Evolutionary conservation across 2,329 filamentous ascomycete species (phyloP), one percentile per base, ranked within the genome.

Genomic region (Fusarium humuli): DNA sequence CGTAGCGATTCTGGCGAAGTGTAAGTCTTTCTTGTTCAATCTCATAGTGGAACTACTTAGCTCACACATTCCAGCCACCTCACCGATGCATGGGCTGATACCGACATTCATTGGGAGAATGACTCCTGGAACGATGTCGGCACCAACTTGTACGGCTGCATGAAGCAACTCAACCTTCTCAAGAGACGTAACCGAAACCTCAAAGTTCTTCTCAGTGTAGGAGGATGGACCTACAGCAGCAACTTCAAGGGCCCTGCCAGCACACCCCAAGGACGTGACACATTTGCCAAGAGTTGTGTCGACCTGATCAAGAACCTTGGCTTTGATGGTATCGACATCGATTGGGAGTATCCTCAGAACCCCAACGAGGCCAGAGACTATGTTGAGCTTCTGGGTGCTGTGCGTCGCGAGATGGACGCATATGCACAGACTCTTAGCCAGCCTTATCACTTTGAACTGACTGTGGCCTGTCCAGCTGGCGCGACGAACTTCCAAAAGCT

Each of bases 211-310:
- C 87, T 98, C 7, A 94, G 91, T 57, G 93, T 98, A 67, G 94
- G 94, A 66, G 95, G 95, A 53, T 98, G 94, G 94, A 97, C 94
- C 0, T 97, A 97, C 79, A 93, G 91, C 68, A 83, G 87, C 79
- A 96, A 97, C 82, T 97, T 98, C 80, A 86, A 88, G n/a, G 82
- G 81, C 29, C 92, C 94, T 0, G 91, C 91, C 2, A 92, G 91
- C 44, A 94, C 92, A 0, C 84, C 88, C 0, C 80, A 86, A 25
- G 93, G 94, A 11, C 88, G 94, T 10, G 83, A 85, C 30, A 86
- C 78, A 2, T 98, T 98, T 80, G 94, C 94, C 11, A 83, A 86
- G 53, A 89, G 88, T 29, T 91, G 92, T 34, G 91, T 97, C 2
- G 85, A 89, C 23, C 82, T 98, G 37, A 84, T 98, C 73, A 91